Percentiles rank a stretch among this genome's conserved stretches.
phyloP scores from a whole-genome alignment of 176 grass and related monocot genomes.

The Lolium perenne region DNA sequence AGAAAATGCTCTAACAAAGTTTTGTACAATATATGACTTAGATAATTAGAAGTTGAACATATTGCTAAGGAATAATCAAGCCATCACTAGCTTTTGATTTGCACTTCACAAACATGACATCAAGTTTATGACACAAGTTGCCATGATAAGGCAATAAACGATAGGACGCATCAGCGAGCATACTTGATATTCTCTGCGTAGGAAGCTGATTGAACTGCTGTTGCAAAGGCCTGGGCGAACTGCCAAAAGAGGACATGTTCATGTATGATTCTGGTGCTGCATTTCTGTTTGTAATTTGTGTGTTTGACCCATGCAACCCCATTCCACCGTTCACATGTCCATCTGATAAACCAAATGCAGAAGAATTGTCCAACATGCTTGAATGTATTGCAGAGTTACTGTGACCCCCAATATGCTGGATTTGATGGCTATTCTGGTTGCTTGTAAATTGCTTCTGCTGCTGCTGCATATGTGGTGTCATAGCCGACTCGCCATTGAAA shows the following conservation, averaged over 20 bases:
- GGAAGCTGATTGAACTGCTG: constrained; percentile 80
- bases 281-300: constrained; percentile 69
- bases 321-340: constrained; percentile 79
- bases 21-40: constrained; percentile 6
- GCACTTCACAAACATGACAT: constrained; percentile 35
- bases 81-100: constrained; percentile 26
- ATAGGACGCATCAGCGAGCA: constrained; percentile 34
- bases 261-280: constrained; percentile 72
- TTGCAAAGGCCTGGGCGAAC: constrained; percentile 78
- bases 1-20: neutral
- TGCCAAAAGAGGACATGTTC: constrained; percentile 61
- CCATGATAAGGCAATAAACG: constrained; percentile 38
- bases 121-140: constrained; percentile 23
- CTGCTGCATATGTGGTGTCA: constrained; percentile 62
- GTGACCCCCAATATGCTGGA: constrained; percentile 60
- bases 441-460: constrained; percentile 79
- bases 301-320: constrained; percentile 70
- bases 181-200: constrained; percentile 88
- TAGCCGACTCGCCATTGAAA: constrained; percentile 70
- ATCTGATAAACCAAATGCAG: constrained; percentile 73
- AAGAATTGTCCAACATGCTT: constrained; percentile 73
- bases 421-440: constrained; percentile 69
- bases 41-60: constrained; percentile 29
- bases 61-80: constrained; percentile 19
- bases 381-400: constrained; percentile 73